Percentiles rank a stretch among this genome's conserved stretches.
Conservation (phyloP, 2,329 filamentous ascomycete species). For the Akanthomyces muscarius region DNA sequence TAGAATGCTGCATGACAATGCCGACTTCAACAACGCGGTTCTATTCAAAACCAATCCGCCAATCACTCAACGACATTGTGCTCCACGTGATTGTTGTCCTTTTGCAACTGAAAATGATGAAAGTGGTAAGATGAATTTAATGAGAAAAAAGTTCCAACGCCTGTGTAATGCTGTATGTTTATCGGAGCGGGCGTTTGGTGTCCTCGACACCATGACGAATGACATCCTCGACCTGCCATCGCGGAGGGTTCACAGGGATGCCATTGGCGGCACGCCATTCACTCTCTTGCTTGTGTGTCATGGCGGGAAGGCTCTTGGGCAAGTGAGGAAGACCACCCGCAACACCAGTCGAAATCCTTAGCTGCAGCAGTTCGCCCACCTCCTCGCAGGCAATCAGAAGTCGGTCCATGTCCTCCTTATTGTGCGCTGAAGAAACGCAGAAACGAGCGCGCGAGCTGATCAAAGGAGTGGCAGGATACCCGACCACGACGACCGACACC, state of each 20-base stretch:
- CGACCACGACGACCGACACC: slow-evolving; percentile 95
- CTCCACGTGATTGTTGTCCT: background rate
- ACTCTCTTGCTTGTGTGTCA: slow-evolving; percentile 58
- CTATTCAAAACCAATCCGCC: slow-evolving; percentile 15
- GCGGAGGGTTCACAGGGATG: slow-evolving; percentile 67
- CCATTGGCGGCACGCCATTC: slow-evolving; percentile 60
- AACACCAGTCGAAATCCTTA: slow-evolving; percentile 96
- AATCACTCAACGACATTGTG: background rate
- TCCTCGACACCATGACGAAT: slow-evolving; percentile 71
- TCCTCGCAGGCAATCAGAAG: slow-evolving; percentile 87
- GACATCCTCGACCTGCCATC: slow-evolving; percentile 83
- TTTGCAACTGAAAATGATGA: background rate
- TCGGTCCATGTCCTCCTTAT: slow-evolving; percentile 95
- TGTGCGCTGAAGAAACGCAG: slow-evolving; percentile 93
- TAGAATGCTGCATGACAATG: slow-evolving; percentile 1
- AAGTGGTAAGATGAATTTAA: background rate
- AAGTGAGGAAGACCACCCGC: slow-evolving; percentile 81
- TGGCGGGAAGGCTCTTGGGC: slow-evolving; percentile 62
- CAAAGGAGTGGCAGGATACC: slow-evolving; percentile 92
- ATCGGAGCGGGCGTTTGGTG: slow-evolving; percentile 67
- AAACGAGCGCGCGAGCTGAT: slow-evolving; percentile 93
- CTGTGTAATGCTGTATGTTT: slow-evolving; percentile 27
- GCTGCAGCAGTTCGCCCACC: slow-evolving; percentile 83
- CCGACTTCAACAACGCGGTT: background rate
- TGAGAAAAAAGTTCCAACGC: slow-evolving; percentile 10